Evolutionary conservation across 345 rosid species (phyloP), one percentile per base, ranked within the genome.

Genomic region (Citropsis articulata): DNA sequence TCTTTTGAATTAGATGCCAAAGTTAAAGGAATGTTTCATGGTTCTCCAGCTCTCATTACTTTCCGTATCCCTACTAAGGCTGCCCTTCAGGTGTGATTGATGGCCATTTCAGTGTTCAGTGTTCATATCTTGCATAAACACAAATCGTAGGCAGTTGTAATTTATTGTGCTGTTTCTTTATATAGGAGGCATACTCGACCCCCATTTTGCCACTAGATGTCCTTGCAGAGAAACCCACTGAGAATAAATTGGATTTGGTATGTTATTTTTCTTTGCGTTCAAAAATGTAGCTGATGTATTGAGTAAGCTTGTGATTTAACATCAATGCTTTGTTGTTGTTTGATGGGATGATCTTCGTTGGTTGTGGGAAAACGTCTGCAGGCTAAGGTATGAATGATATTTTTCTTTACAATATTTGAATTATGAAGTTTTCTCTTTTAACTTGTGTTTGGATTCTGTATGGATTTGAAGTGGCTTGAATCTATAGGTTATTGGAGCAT

Each of bases 51-150:
- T 25, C 75, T 93, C 2, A 79, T 97, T 81, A 97, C 92, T 73
- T 97, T 91, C 94, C 98, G 98, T 6, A 73, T 94, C 78, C 97
- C 98, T 38, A 90, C 98, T 2, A 94, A 97, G 86, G 74, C 92
- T 57, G 87, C 88, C 84, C 82, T 87, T 14, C 99, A 94, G 99
- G 99, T 96, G 83, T 40, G 77, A 40, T 83, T 57, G 73, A 40
- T 75, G 36, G 48, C 55, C 28, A 16, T 21, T 13, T 50, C n/a
- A 4, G 27, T 35, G 25, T 27, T 75, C 35, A 38, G 19, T 24
- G 28, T 38, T 42, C 8, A 33, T 48, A 22, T 50, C 71, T 62
- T 60, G 22, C 9, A 0, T 45, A 7, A 36, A n/a, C 27, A 59
- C 40, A 38, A 73, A 38, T 24, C 10, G 57, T 40, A 8, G 18